Evolutionary conservation across 164 flowering plant species (phyloP).

Genomic region (Kingdonia uniflora): DNA sequence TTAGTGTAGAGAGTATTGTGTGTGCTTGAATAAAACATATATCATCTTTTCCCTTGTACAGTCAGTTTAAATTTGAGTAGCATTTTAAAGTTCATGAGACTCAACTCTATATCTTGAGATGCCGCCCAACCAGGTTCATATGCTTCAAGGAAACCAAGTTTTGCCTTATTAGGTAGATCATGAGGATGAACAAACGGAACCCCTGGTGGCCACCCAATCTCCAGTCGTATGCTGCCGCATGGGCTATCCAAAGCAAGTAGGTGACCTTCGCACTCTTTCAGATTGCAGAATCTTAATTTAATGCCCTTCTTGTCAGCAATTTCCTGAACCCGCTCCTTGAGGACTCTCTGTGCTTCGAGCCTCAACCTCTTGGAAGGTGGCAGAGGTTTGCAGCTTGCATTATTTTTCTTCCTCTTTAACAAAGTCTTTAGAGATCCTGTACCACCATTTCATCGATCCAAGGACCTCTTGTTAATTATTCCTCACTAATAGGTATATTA

Average conservation of each 20-base stretch:
- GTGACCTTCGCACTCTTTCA: conserved; percentile 88
- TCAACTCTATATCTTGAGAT: conserved; percentile 81
- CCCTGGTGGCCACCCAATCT: conserved; percentile 97
- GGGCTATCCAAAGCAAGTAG: conserved; percentile 73
- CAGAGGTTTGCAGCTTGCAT: conserved; percentile 67
- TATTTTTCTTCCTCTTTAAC: conserved; percentile 61
- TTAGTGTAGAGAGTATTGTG: no score
- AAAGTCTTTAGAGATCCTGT: conserved; percentile 79
- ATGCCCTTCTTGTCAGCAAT: conserved; percentile 97
- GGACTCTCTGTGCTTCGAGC: conserved; percentile 90
- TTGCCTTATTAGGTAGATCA: conserved; percentile 94
- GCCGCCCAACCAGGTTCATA: conserved; percentile 97
- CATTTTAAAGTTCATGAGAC: conserved; percentile 55
- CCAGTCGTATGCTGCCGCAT: conserved; percentile 67
- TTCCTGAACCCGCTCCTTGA: conserved; percentile 93
- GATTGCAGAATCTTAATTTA: conserved; percentile 82
- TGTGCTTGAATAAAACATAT: no score
- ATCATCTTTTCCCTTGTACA: no score
- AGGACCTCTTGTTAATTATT: conserved; percentile 56
- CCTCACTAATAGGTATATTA: conserved; percentile 33
- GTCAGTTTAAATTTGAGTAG: conserved; percentile 29
- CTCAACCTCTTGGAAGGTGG: conserved; percentile 96
- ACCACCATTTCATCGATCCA: conserved; percentile 76
- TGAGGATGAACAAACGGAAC: conserved; percentile 99
- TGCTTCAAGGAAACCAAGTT: conserved; percentile 91